phyloP scores from a whole-genome alignment of 805 yeast species.

The Hemisphaericaspora nanyangensis region DNA sequence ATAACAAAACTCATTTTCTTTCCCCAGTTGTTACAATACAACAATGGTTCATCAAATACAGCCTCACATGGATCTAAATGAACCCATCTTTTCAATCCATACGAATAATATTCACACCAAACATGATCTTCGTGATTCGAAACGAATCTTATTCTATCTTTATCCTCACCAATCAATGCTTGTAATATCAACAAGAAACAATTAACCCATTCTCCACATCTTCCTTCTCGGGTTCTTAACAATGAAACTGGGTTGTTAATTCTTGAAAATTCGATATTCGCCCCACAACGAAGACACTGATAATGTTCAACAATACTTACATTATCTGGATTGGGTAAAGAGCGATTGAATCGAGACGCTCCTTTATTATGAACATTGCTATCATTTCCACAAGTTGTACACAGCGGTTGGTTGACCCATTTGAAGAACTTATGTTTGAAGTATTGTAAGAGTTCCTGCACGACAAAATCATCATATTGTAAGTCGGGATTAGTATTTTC shows the following conservation, averaged over 20 bases:
- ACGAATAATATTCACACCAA: constrained; percentile 88
- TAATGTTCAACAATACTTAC: constrained; percentile 65
- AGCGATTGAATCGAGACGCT: constrained; percentile 32
- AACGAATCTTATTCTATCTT: constrained; percentile 50
- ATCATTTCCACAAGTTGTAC: constrained; percentile 45
- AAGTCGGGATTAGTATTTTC: constrained; percentile 14
- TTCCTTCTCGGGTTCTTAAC: constrained; percentile 60
- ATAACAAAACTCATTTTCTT: constrained; percentile 87
- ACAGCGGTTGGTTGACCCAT: constrained; percentile 76
- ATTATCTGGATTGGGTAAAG: constrained; percentile 25
- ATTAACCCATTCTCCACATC: constrained; percentile 97
- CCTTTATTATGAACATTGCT: constrained; percentile 36
- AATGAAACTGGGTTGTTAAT: constrained; percentile 65
- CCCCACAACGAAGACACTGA: constrained; percentile 51
- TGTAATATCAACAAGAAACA: constrained; percentile 69
- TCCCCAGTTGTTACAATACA: constrained; percentile 86
- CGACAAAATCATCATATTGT: constrained; percentile 34
- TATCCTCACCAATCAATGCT: constrained; percentile 49
- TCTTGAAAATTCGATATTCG: constrained; percentile 62
- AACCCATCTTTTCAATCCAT: constrained; percentile 62
- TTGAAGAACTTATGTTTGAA: constrained; percentile 75
- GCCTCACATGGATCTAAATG: constrained; percentile 89
- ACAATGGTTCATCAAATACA: constrained; percentile 73
- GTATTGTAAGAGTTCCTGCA: constrained; percentile 29
- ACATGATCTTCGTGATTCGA: constrained; percentile 95